Evolutionary conservation across 495 filamentous ascomycete species (phyloP).

Genomic region (Xylaria acuta): DNA sequence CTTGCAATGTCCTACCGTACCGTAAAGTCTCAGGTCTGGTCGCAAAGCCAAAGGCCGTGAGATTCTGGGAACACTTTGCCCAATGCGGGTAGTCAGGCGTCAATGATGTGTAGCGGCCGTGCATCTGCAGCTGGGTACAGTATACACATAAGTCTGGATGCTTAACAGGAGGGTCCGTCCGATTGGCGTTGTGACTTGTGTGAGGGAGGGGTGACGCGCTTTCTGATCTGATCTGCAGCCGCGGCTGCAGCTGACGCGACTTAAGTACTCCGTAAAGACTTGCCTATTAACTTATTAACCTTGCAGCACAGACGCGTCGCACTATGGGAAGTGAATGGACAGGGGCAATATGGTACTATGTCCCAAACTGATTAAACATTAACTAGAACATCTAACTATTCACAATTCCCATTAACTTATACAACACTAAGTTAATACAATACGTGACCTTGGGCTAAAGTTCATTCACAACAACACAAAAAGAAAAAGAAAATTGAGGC

Average conservation of each 20-base stretch:
- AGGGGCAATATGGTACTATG: neutral
- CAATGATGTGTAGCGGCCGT: conserved; percentile 3
- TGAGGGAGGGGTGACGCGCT: conserved; percentile 16
- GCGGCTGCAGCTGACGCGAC: neutral
- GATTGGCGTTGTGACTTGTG: neutral
- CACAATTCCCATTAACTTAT: neutral
- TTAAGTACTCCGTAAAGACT: neutral
- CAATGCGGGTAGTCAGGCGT: conserved; percentile 5
- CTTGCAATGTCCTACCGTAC: neutral
- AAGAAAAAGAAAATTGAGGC: neutral
- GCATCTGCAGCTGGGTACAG: neutral
- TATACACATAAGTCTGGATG: no score
- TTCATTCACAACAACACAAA: neutral
- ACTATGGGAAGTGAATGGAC: conserved; percentile 1
- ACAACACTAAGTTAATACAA: neutral
- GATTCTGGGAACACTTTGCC: conserved; percentile 15
- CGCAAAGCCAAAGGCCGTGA: neutral
- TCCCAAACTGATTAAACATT: neutral
- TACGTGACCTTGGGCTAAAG: neutral
- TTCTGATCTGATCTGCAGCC: conserved; percentile 3
- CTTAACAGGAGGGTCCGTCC: no score
- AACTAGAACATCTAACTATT: neutral
- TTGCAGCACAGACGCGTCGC: conserved; percentile 14
- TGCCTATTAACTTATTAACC: neutral
- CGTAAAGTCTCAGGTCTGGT: neutral